These are phyloP conservation scores for Saturnispora kantuleensis DNA, from an alignment of 805 yeast genomes.

Conservation along the genomic window DNA sequence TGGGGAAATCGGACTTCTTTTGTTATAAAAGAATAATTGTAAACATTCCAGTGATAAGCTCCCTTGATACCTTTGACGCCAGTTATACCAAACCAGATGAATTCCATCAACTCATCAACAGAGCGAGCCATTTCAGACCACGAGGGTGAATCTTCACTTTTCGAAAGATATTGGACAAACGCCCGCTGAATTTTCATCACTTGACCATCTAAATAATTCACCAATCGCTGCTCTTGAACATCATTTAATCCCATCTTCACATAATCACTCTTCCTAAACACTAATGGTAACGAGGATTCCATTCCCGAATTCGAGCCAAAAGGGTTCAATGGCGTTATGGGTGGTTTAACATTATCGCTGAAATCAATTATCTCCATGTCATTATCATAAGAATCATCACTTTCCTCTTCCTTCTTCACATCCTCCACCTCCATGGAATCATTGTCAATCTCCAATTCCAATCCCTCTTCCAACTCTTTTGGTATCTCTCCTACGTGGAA, in stretches of 20 bases:
- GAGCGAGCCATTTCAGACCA: constrained; percentile 34
- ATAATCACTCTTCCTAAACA: constrained; percentile 6
- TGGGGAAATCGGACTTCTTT: background rate
- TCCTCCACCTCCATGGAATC: constrained; percentile 14
- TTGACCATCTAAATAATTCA: constrained; percentile 44
- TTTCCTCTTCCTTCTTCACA: constrained; percentile 13
- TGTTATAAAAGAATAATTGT: background rate
- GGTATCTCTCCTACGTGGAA: constrained; percentile 3
- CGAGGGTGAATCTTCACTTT: constrained; percentile 13
- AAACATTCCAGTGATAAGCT: constrained; percentile 20
- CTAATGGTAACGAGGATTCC: constrained; percentile 19
- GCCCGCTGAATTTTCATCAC: constrained; percentile 45
- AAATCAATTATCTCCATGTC: constrained; percentile 10
- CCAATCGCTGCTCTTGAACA: constrained; percentile 47
- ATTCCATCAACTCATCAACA: constrained; percentile 37
- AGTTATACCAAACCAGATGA: constrained; percentile 54
- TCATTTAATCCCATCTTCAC: constrained; percentile 21
- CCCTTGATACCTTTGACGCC: constrained; percentile 16
- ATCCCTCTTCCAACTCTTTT: constrained; percentile 5
- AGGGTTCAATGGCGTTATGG: constrained; percentile 20
- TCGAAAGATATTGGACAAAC: constrained; percentile 32
- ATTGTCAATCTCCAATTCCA: constrained; percentile 10
- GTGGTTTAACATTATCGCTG: constrained; percentile 19
- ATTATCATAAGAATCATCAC: constrained; percentile 5
- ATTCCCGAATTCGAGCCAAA: constrained; percentile 20